Conservation (phyloP, 1,284 basidiomycete species). For the Leccinum subspadiceum region DNA sequence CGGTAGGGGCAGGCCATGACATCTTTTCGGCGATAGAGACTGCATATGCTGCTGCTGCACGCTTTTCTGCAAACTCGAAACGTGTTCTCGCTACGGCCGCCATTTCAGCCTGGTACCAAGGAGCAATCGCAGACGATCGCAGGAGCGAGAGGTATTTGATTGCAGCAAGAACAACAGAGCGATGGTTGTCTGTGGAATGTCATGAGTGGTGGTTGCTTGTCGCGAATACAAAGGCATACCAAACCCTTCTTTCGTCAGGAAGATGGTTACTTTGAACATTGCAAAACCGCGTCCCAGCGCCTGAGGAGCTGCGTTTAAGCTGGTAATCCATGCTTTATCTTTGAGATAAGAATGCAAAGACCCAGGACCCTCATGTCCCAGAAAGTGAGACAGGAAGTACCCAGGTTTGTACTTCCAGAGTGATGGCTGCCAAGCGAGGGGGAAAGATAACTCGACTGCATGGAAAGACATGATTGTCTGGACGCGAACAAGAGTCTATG, state of each 20-base stretch:
- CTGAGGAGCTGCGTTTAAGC: constrained; percentile 73
- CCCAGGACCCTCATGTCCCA: constrained; percentile 96
- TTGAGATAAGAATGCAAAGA: constrained; percentile 93
- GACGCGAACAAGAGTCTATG: constrained; percentile 78
- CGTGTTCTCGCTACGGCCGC: constrained; percentile 71
- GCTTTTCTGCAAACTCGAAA: constrained; percentile 91
- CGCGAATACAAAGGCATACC: constrained; percentile 46
- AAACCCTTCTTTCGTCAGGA: constrained; percentile 87
- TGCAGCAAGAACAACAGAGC: constrained; percentile 67
- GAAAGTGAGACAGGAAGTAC: constrained; percentile 79
- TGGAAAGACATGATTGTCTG: constrained; percentile 93
- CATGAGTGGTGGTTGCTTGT: constrained; percentile 9
- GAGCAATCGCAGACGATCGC: constrained; percentile 63
- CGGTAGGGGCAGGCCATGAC: constrained; percentile 77
- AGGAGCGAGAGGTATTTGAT: constrained; percentile 92
- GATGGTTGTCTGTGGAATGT: constrained; percentile 60
- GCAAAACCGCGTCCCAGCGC: constrained; percentile 81
- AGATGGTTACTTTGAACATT: constrained; percentile 83
- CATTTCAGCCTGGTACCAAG: constrained; percentile 81
- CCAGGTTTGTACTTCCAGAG: constrained; percentile 84
- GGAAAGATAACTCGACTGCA: constrained; percentile 86
- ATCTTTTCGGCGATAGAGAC: constrained; percentile 77
- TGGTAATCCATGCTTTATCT: constrained; percentile 87
- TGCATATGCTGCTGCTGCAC: constrained; percentile 78
- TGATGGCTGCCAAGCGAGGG: constrained; percentile 80